phyloP scores from a whole-genome alignment of 495 filamentous ascomycete genomes.

The Tuber melanosporum region DNA sequence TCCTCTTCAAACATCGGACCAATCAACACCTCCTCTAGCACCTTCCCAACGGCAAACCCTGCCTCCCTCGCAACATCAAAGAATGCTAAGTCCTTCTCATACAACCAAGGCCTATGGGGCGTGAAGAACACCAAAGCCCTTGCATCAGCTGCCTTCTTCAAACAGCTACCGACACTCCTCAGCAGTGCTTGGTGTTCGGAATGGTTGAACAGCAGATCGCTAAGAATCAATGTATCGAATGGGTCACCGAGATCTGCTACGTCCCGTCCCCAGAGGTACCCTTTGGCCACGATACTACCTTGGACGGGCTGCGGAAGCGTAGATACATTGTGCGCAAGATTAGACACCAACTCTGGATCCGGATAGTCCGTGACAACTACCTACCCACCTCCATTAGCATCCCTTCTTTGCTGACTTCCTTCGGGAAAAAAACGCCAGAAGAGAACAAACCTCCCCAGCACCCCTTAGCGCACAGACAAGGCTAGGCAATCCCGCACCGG shows the following conservation, averaged over 20 bases:
- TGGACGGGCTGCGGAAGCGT: slow-evolving; percentile 43
- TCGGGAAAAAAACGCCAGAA: not conserved
- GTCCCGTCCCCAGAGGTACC: slow-evolving; percentile 73
- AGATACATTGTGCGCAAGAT: slow-evolving; percentile 65
- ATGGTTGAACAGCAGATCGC: slow-evolving; percentile 84
- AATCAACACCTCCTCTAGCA: slow-evolving; percentile 73
- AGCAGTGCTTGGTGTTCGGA: slow-evolving; percentile 73
- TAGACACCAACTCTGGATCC: slow-evolving; percentile 69
- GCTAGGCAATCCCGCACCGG: slow-evolving; percentile 77
- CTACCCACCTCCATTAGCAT: slow-evolving; percentile 29
- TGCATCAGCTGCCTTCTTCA: slow-evolving; percentile 52
- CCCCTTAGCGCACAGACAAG: slow-evolving; percentile 68
- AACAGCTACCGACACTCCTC: slow-evolving; percentile 57
- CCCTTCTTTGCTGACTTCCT: not conserved
- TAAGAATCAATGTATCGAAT: slow-evolving; percentile 78
- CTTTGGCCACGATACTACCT: slow-evolving; percentile 48
- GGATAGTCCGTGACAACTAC: slow-evolving; percentile 87
- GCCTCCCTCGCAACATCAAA: slow-evolving; percentile 63
- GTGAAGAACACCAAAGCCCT: slow-evolving; percentile 85
- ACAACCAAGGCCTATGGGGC: slow-evolving; percentile 83
- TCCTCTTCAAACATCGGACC: slow-evolving; percentile 84
- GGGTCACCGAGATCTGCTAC: slow-evolving; percentile 47
- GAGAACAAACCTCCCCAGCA: slow-evolving; percentile 46
- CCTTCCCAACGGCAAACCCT: slow-evolving; percentile 68
- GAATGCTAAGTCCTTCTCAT: slow-evolving; percentile 75